Base-by-base conservation (phyloP, 805 yeast genomes). In the Kodamaea nitidulidarum region DNA sequence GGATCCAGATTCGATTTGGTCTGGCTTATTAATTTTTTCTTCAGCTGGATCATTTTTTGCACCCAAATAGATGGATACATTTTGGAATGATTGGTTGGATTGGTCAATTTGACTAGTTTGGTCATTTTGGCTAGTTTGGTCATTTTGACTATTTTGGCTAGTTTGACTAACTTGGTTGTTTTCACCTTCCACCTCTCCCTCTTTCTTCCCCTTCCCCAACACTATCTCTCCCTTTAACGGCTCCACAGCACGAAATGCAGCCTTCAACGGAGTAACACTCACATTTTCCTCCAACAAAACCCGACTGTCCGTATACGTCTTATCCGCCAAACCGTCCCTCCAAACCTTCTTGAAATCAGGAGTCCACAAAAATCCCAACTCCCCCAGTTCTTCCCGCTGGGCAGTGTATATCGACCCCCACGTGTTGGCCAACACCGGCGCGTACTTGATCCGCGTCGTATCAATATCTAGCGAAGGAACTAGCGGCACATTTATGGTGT, bases 401-500 rank as follows among this genome's bases (percentile, higher is more conserved):
- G 47, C 49, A 37, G 59, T 55, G 55, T 78, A 86, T 7, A 85
- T 73, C 0, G 87, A 71, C 1, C 73, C 70, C 98, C 98, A 93
- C 47, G 70, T 64, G 60, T 91, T 91, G 40, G 79, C 78, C 55
- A 88, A 70, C 36, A 91, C 78, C n/a, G 95, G 90, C 2, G 95
- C 81, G 58, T 76, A 86, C 41, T 71, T 56, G 27, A 84, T 75
- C 50, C 76, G 81, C 1, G 95, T 84, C 11, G 63, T 44, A 3
- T 74, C 72, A n/a, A 69, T 50, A 43, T 71, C 63, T 35, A 87
- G 65, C 6, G 67, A 60, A 2, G 68, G 71, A n/a, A 67, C 63
- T 32, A 93, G 65, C 3, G 98, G 98, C 4, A 93, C 73, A 56
- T 91, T 93, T 20, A 93, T 68, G n/a, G 88, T 71, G 59, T 83